A percentile compares a stretch with the other conserved stretches of the same genome.
phyloP scores from a whole-genome alignment of 345 rosid species.

The Linum trigynum region DNA sequence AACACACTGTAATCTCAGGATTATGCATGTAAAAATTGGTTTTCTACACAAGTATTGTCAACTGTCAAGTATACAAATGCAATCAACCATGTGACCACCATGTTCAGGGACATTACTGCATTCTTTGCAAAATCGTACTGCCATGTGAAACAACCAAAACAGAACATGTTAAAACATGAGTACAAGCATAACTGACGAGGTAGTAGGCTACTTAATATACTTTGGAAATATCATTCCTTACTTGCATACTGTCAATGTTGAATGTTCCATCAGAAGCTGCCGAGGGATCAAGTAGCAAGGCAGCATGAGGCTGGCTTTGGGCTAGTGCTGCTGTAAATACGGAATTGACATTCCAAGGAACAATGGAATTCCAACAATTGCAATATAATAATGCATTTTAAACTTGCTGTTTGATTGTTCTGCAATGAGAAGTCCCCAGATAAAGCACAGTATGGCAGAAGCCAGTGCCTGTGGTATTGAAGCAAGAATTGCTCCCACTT shows the following conservation, averaged over 20 bases:
- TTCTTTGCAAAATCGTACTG: slow-evolving; percentile 82
- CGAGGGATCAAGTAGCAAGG: slow-evolving; percentile 66
- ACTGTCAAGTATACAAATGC: slow-evolving; percentile 67
- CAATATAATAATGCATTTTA: slow-evolving; percentile 72
- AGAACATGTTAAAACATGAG: background rate
- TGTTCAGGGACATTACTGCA: slow-evolving; percentile 69
- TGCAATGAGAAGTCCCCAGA: slow-evolving; percentile 75
- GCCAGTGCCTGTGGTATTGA: slow-evolving; percentile 81
- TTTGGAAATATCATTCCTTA: slow-evolving; percentile 22
- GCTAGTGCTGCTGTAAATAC: slow-evolving; percentile 80
- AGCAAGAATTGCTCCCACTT: slow-evolving; percentile 84
- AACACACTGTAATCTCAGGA: no score
- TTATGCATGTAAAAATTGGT: no score
- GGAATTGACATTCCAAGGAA: slow-evolving; percentile 89
- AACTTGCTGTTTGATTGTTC: slow-evolving; percentile 60
- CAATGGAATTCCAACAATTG: slow-evolving; percentile 72
- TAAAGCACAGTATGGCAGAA: slow-evolving; percentile 78
- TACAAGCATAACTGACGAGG: background rate
- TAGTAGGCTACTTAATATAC: background rate
- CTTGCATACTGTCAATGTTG: slow-evolving; percentile 49
- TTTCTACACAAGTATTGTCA: slow-evolving; percentile 77
- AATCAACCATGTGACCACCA: slow-evolving; percentile 74
- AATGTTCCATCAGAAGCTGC: slow-evolving; percentile 89
- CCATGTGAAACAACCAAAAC: no score
- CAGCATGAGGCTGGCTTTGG: slow-evolving; percentile 49